Evolutionary conservation across 192 early-diverging fungal genomes (phyloP).

Genomic region (Coemansia furcata): DNA sequence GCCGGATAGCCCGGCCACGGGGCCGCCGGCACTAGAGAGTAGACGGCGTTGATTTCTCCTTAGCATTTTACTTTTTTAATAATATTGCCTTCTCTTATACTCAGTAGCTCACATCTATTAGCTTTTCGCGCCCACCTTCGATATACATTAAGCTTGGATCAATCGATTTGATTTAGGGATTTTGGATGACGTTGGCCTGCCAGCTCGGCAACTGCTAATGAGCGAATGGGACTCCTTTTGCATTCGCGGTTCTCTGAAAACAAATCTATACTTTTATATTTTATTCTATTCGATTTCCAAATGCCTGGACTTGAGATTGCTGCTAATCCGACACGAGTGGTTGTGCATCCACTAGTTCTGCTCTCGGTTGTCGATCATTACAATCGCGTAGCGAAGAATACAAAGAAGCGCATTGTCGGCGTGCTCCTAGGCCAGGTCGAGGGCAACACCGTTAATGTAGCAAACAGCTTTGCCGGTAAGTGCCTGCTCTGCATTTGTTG

Average conservation of each 20-base stretch:
- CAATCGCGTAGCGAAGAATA: conserved; percentile 92
- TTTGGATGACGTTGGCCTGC: conserved; percentile 20
- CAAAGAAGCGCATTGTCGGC: conserved; percentile 95
- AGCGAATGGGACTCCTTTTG: background rate
- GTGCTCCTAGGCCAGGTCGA: conserved; percentile 90
- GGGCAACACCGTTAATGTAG: conserved; percentile 88
- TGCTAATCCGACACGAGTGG: conserved; percentile 60
- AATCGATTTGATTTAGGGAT: conserved; percentile 6
- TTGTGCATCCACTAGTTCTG: conserved; percentile 97
- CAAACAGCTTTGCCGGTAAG: conserved; percentile 96
- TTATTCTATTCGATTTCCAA: background rate
- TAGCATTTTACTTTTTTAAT: background rate
- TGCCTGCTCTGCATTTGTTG: background rate
- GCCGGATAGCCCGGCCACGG: conserved; percentile 42
- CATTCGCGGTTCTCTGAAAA: background rate
- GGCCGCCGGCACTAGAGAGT: conserved; percentile 22
- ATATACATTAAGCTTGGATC: background rate
- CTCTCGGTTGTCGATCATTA: conserved; percentile 98
- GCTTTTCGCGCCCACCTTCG: background rate
- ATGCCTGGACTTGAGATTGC: conserved; percentile 51
- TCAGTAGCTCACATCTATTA: too few relatives aligned
- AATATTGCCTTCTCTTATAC: background rate
- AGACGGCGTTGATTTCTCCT: background rate
- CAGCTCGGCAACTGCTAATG: too few relatives aligned
- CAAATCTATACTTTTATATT: background rate